These are phyloP conservation scores for Chlorella sorokiniana DNA, from an alignment of 139 green algal species.

Conservation along the genomic window DNA sequence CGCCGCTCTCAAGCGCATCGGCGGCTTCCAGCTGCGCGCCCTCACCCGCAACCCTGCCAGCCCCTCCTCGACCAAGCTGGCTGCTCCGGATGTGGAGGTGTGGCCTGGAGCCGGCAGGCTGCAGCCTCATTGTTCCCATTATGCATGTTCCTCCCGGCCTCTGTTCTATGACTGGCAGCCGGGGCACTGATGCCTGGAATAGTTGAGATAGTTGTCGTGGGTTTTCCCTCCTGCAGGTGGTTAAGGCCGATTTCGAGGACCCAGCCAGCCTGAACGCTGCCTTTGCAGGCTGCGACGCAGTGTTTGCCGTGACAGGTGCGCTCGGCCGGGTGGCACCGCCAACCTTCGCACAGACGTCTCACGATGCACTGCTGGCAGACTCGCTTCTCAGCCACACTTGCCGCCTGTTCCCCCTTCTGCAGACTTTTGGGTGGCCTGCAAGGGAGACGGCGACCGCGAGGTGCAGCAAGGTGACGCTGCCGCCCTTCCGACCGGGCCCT, in stretches of 20 bases:
- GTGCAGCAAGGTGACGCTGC: conserved; percentile 16
- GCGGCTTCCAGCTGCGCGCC: neutral
- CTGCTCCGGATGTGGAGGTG: conserved; percentile 1
- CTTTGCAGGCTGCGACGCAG: conserved; percentile 32
- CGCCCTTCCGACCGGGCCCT: too few relatives aligned
- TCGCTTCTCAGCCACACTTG: neutral
- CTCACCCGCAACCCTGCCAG: conserved; percentile 25
- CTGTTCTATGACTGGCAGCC: neutral
- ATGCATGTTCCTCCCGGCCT: neutral
- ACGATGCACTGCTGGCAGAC: neutral
- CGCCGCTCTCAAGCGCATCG: neutral
- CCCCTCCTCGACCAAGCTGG: neutral
- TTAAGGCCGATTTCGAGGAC: conserved; percentile 42
- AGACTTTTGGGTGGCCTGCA: conserved; percentile 42
- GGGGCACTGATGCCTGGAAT: neutral
- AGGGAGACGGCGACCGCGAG: conserved; percentile 17
- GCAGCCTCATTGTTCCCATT: neutral
- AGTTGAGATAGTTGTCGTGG: neutral
- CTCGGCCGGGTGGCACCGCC: neutral
- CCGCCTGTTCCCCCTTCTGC: neutral
- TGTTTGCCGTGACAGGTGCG: conserved; percentile 38
- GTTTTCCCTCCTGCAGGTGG: neutral
- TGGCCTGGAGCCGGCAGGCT: neutral
- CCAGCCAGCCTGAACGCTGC: conserved; percentile 15
- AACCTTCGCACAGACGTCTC: neutral